These are phyloP conservation scores for Hemileccinum rubropunctum DNA, from an alignment of 768 basidiomycete species.

Conservation along the genomic window DNA sequence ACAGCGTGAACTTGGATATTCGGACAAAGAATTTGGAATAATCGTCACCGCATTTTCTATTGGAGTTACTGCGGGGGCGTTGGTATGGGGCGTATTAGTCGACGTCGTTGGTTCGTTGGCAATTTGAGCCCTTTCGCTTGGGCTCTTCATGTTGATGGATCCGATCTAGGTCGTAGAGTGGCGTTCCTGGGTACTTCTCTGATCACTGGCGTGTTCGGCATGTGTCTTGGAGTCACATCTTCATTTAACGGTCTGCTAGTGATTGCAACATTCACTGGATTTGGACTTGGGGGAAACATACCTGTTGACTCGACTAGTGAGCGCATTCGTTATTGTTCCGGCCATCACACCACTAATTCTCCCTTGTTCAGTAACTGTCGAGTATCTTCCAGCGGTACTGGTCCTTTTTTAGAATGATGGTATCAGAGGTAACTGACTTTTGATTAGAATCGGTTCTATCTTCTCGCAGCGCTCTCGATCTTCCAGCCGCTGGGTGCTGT, in stretches of 20 bases:
- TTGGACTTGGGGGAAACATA: constrained; percentile 15
- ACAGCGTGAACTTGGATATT: constrained; percentile 17
- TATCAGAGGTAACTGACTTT: not conserved
- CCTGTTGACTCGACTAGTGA: constrained; percentile 18
- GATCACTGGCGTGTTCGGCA: constrained; percentile 12
- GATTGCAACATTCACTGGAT: constrained; percentile 6
- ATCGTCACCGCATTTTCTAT: not conserved
- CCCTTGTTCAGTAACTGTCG: constrained; percentile 5
- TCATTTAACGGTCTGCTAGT: constrained; percentile 14
- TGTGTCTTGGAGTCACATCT: constrained; percentile 10
- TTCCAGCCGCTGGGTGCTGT: constrained; percentile 3
- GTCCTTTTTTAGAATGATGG: too few relatives aligned
- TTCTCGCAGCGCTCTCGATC: constrained; percentile 12
- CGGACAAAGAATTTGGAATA: constrained; percentile 15
- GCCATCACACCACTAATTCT: not conserved
- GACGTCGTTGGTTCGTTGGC: constrained; percentile 16
- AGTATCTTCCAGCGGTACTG: constrained; percentile 15
- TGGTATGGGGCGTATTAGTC: constrained; percentile 15
- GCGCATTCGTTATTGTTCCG: not conserved
- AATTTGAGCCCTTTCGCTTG: not conserved
- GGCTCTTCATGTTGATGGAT: not conserved
- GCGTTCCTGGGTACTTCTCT: constrained; percentile 15
- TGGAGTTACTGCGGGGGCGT: constrained; percentile 7
- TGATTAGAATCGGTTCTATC: constrained; percentile 12
- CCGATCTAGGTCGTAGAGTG: constrained; percentile 11